phyloP scores from a whole-genome alignment of 805 yeast genomes.

The Nakazawaea ishiwadae region DNA sequence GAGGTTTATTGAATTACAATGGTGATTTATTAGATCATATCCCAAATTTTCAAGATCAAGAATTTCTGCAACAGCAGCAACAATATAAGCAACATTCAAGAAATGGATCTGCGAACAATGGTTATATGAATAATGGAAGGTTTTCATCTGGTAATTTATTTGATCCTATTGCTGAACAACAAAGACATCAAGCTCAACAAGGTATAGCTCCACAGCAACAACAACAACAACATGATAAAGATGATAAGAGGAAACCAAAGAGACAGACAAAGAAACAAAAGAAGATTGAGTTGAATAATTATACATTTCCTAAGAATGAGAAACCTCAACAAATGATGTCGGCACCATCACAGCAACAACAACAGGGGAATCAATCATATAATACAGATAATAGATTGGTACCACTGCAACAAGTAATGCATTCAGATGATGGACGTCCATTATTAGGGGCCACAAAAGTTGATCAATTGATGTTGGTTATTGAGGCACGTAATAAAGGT shows the following conservation, averaged over 20 bases:
- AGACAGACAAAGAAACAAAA: conserved; percentile 9
- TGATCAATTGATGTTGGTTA: conserved; percentile 86
- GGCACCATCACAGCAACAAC: conserved; percentile 14
- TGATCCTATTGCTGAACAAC: conserved; percentile 5
- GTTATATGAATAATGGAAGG: conserved; percentile 1
- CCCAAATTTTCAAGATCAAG: conserved; percentile 20
- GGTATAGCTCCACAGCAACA: conserved; percentile 15
- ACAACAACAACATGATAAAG: conserved; percentile 18
- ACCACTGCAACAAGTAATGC: conserved; percentile 41
- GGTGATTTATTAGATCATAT: conserved; percentile 23
- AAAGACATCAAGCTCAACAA: conserved; percentile 8
- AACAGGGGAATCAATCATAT: conserved; percentile 15
- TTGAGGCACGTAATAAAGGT: conserved; percentile 83
- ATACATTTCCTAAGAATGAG: conserved; percentile 10
- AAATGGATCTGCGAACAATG: conserved; percentile 7
- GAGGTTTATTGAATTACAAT: conserved; percentile 22
- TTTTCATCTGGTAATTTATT: conserved; percentile 4
- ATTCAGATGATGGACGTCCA: conserved; percentile 61
- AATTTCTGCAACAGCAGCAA: conserved; percentile 11
- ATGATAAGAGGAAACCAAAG: conserved; percentile 13
- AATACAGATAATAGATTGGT: conserved; percentile 25
- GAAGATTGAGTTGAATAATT: conserved; percentile 3
- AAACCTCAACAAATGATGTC: neutral
- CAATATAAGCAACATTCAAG: conserved; percentile 10
- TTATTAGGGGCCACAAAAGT: conserved; percentile 82